Base-by-base conservation (phyloP, 2,329 filamentous ascomycete genomes). In the Teratosphaeria zuluensis region DNA sequence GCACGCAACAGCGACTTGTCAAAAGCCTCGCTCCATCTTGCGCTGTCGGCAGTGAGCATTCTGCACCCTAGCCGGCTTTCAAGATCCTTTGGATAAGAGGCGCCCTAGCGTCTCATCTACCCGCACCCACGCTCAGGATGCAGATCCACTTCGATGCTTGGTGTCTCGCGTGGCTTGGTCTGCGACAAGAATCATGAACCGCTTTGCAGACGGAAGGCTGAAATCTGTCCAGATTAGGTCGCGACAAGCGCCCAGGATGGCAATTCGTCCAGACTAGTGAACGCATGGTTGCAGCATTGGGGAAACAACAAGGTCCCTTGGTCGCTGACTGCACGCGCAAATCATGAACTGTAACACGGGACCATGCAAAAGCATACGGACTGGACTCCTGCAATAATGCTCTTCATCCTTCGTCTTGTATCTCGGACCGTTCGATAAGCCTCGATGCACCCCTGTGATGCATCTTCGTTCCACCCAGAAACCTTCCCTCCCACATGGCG, bases 401-500 rank as follows among this genome's bases (percentile, higher is more conserved):
- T 42, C 11, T 42, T 14, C 35, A 42, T 2, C 14, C n/a, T 12
- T 16, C n/a, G n/a, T 42, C 35, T 16, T 14, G 35, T 42, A 16
- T 42, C 35, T 42, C 35, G 35, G 35, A 5, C 35, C 35, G 35
- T 12, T 42, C 11, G 35, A 42, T 16, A 42, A 16, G 35, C 35
- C 35, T n/a, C n/a, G 35, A 42, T n/a, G 12, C 11, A 14, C 35
- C 8, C 56, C 53, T 52, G 56, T 32, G 51, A 19, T 24, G 28
- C 19, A 54, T 24, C 48, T 51, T 51, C 46, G 56, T 54, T 30
- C 21, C 14, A 12, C 16, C 32, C 8, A 42, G 33, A 32, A 57
- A 33, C 32, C 51, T 48, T 46, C 32, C 48, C 56, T 46, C 32
- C 48, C 56, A 53, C 56, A 42, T 57, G 24, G 56, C 51, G 48